phyloP scores from a whole-genome alignment of 345 rosid genomes.

The Noccaea caerulescens region DNA sequence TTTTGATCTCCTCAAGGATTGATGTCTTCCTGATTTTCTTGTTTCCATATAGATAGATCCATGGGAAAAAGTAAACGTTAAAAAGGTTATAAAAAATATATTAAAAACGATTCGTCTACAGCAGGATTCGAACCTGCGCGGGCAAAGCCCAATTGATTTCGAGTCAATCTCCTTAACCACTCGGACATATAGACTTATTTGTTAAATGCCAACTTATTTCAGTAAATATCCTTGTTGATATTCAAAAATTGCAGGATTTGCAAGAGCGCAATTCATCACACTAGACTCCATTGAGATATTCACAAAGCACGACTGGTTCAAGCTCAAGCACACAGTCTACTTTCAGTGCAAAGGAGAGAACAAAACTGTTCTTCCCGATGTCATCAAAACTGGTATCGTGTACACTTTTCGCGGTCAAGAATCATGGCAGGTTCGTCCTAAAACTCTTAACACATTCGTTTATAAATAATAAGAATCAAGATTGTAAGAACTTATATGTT shows the following conservation, averaged over 20 bases:
- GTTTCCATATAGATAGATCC: neutral
- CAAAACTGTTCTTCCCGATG: slow-evolving; percentile 57
- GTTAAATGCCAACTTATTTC: neutral
- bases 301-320: slow-evolving; percentile 60
- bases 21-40: neutral
- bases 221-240: neutral
- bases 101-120: slow-evolving; percentile 53
- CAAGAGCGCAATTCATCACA: slow-evolving; percentile 51
- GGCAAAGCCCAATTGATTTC: slow-evolving; percentile 92
- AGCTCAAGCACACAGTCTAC: slow-evolving; percentile 56
- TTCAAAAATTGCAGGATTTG: slow-evolving; percentile 35
- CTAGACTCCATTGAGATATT: slow-evolving; percentile 58
- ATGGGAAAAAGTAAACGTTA: neutral
- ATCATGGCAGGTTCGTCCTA: slow-evolving; percentile 69
- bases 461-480: neutral
- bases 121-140: slow-evolving; percentile 99
- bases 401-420: slow-evolving; percentile 67
- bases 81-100: neutral
- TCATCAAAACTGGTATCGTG: slow-evolving; percentile 40
- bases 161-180: slow-evolving; percentile 97
- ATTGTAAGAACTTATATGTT: slow-evolving; percentile 1
- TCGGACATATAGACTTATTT: slow-evolving; percentile 38
- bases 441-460: neutral
- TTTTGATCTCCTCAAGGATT: neutral
- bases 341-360: slow-evolving; percentile 70